Conservation (phyloP, 2,329 filamentous ascomycete species). For the Beauveria caledonica region DNA sequence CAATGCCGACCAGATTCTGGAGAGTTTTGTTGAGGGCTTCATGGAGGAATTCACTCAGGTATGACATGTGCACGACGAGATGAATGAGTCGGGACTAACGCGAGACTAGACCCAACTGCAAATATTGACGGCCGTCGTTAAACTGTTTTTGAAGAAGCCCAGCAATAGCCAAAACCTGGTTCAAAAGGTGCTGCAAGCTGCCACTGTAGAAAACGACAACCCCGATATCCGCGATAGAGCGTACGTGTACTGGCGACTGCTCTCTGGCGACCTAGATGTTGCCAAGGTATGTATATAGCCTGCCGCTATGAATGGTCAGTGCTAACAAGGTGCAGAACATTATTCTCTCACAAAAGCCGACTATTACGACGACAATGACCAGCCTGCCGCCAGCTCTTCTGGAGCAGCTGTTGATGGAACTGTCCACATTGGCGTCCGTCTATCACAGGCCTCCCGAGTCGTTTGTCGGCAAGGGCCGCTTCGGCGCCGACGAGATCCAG, state of each 20-base stretch:
- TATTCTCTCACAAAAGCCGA: slow-evolving; percentile 86
- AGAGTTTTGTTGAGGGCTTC: slow-evolving; percentile 87
- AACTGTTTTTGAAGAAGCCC: slow-evolving; percentile 94
- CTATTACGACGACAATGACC: slow-evolving; percentile 89
- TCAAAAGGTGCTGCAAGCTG: slow-evolving; percentile 86
- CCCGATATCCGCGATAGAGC: slow-evolving; percentile 94
- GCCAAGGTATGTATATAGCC: slow-evolving; percentile 56
- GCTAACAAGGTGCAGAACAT: slow-evolving; percentile 51
- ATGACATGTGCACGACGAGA: slow-evolving; percentile 21
- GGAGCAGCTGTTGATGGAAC: slow-evolving; percentile 81
- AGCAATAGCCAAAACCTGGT: slow-evolving; percentile 85
- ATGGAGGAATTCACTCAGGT: slow-evolving; percentile 94
- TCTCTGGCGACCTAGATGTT: slow-evolving; percentile 84
- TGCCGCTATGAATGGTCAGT: background rate
- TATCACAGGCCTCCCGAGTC: slow-evolving; percentile 98
- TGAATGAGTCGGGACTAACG: background rate
- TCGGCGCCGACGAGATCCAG: slow-evolving; percentile 89
- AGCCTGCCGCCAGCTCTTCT: slow-evolving; percentile 76
- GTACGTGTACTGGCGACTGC: slow-evolving; percentile 94
- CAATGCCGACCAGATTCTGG: slow-evolving; percentile 92
- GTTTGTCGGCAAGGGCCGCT: slow-evolving; percentile 94
- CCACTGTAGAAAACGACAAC: slow-evolving; percentile 93
- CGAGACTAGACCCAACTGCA: slow-evolving; percentile 77
- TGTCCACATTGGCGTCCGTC: slow-evolving; percentile 91
- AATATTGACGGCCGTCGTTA: slow-evolving; percentile 93